phyloP scores from a whole-genome alignment of 108 stramenopile genomes.

The Stephanodiscus minutulus region DNA sequence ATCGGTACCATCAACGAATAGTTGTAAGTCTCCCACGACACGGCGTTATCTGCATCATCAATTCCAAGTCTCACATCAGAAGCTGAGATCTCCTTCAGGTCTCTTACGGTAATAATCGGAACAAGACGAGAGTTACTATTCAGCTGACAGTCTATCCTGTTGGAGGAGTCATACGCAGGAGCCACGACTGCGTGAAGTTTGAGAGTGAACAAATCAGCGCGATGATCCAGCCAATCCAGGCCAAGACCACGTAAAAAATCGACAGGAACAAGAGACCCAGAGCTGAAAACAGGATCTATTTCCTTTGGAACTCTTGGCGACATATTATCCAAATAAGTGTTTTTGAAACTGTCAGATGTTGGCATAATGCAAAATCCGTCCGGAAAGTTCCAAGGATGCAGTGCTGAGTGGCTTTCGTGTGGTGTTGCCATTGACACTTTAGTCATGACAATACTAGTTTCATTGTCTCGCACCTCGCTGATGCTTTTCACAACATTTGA shows the following conservation, averaged over 20 bases:
- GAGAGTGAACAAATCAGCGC: conserved; percentile 2
- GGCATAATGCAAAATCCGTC: conserved; percentile 1
- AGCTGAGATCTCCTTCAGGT: not conserved
- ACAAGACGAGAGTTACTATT: not conserved
- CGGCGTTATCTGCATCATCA: not conserved
- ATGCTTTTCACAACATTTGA: conserved; percentile 25
- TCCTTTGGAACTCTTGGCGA: not conserved
- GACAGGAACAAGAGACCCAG: conserved; percentile 30
- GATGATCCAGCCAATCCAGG: not conserved
- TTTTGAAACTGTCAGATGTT: not conserved
- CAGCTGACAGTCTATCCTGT: not conserved
- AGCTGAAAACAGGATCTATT: conserved; percentile 10
- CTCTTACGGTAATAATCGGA: conserved; percentile 16
- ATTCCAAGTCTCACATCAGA: conserved; percentile 11
- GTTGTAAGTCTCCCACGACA: not conserved
- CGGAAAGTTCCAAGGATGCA: conserved; percentile 25
- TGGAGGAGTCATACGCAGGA: not conserved
- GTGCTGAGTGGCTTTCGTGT: not conserved
- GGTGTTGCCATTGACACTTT: conserved; percentile 5
- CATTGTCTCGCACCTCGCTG: conserved; percentile 1
- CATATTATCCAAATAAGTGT: not conserved
- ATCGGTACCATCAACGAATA: conserved; percentile 5
- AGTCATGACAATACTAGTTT: conserved; percentile 2
- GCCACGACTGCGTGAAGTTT: conserved; percentile 1
- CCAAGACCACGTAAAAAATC: conserved; percentile 13